A percentile compares a stretch with the other conserved stretches of the same genome.
Conservation (phyloP, 352 stramenopile species). For the Globisporangium cederbergense region DNA sequence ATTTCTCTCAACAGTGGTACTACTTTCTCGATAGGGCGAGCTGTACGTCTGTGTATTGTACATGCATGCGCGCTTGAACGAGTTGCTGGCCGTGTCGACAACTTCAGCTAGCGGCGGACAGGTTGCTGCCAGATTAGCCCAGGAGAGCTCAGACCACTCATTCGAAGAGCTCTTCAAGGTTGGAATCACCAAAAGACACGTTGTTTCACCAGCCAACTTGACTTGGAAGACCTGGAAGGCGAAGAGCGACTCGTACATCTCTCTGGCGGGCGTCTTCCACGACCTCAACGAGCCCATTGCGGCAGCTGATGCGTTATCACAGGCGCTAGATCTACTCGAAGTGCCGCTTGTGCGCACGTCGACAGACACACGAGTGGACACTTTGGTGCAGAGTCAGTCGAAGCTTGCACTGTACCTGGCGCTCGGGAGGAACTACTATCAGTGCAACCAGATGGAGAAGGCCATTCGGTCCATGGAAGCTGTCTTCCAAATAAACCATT, state of each 20-base stretch:
- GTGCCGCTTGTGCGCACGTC: not conserved
- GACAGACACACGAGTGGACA: slow-evolving; percentile 5
- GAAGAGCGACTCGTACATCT: slow-evolving; percentile 41
- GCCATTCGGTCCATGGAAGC: slow-evolving; percentile 70
- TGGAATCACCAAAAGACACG: slow-evolving; percentile 4
- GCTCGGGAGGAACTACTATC: slow-evolving; percentile 62
- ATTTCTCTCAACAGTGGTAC: not conserved
- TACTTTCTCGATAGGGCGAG: slow-evolving; percentile 19
- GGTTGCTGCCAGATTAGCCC: slow-evolving; percentile 17
- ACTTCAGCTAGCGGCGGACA: slow-evolving; percentile 6
- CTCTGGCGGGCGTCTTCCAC: slow-evolving; percentile 50
- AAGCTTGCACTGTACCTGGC: slow-evolving; percentile 49
- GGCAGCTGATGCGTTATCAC: slow-evolving; percentile 45
- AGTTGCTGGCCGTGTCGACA: slow-evolving; percentile 37
- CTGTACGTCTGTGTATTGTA: slow-evolving; percentile 54
- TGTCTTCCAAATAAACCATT: slow-evolving; percentile 54
- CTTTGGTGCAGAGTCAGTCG: slow-evolving; percentile 18
- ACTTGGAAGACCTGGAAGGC: slow-evolving; percentile 36
- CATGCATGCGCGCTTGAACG: slow-evolving; percentile 54
- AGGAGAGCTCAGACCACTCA: slow-evolving; percentile 32
- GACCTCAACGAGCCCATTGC: slow-evolving; percentile 37
- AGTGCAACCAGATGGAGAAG: slow-evolving; percentile 76
- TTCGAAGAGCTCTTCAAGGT: slow-evolving; percentile 50
- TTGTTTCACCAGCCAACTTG: slow-evolving; percentile 12
- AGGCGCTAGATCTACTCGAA: slow-evolving; percentile 50